phyloP scores from a whole-genome alignment of 2,329 filamentous ascomycete genomes.

The Cladophialophora exuberans region DNA sequence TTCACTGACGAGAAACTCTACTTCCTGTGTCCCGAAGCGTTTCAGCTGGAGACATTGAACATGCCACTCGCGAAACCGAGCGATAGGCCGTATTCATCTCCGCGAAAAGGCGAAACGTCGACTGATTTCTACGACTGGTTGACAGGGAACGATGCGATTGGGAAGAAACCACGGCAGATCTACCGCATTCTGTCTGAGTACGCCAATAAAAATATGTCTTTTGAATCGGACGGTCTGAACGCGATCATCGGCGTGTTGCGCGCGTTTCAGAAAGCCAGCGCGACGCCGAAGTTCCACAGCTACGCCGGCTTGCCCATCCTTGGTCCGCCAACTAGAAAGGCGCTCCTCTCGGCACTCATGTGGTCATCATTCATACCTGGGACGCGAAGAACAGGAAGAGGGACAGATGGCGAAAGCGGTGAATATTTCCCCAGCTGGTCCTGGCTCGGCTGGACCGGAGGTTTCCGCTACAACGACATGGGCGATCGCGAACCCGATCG shows the following conservation, averaged over 20 bases:
- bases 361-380: not conserved
- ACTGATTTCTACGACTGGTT: not conserved
- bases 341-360: slow-evolving; percentile 2
- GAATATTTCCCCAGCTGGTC: slow-evolving; percentile 27
- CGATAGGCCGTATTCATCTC: not conserved
- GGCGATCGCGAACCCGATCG: not conserved
- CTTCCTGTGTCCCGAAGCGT: slow-evolving; percentile 25
- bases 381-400: slow-evolving; percentile 20
- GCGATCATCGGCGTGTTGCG: slow-evolving; percentile 12
- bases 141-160: too few relatives aligned
- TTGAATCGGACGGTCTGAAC: slow-evolving; percentile 10
- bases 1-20: slow-evolving; percentile 36
- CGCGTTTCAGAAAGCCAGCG: slow-evolving; percentile 17
- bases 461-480: not conserved
- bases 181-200: slow-evolving; percentile 20
- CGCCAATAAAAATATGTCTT: slow-evolving; percentile 3
- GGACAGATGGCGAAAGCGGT: too few relatives aligned
- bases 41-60: slow-evolving; percentile 23
- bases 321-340: not conserved
- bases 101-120: not conserved
- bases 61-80: not conserved
- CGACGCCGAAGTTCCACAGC: slow-evolving; percentile 12
- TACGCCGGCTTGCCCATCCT: slow-evolving; percentile 5
- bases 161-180: slow-evolving; percentile 13
- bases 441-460: slow-evolving; percentile 27